These are phyloP conservation scores for Furcasterigmium sp. DNA, from an alignment of 2,329 filamentous ascomycete genomes.

Conservation along the genomic window DNA sequence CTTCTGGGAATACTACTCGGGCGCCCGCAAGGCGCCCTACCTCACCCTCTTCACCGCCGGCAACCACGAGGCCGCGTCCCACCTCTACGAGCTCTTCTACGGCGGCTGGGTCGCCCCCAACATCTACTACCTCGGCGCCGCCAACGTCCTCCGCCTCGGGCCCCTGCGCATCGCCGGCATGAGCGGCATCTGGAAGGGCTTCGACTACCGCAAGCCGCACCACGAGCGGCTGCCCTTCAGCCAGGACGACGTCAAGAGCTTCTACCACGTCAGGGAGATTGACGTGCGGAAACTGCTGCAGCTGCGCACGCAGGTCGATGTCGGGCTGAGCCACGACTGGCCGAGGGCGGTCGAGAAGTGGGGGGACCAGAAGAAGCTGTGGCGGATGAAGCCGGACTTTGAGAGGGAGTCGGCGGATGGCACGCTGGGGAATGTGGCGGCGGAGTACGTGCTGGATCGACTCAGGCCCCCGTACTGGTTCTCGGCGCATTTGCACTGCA, in stretches of 20 bases:
- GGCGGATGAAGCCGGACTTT: constrained; percentile 69
- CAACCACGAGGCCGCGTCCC: constrained; percentile 90
- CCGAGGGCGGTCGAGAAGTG: constrained; percentile 75
- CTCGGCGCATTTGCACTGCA: constrained; percentile 86
- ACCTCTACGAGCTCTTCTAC: constrained; percentile 90
- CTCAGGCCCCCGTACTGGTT: constrained; percentile 87
- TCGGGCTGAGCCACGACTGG: constrained; percentile 96
- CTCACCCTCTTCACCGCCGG: constrained; percentile 89
- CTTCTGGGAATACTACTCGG: constrained; percentile 92
- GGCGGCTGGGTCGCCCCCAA: constrained; percentile 96
- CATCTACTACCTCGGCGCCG: constrained; percentile 94
- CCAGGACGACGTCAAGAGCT: constrained; percentile 66
- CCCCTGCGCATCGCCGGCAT: constrained; percentile 83
- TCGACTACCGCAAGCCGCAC: constrained; percentile 80
- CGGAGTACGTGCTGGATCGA: constrained; percentile 73
- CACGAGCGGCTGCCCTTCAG: constrained; percentile 83
- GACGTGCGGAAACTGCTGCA: constrained; percentile 88
- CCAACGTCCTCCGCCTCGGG: constrained; percentile 80
- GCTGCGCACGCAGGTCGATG: constrained; percentile 79
- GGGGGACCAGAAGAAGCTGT: constrained; percentile 66
- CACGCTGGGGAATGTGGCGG: constrained; percentile 73
- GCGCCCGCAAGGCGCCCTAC: constrained; percentile 70
- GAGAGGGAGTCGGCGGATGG: constrained; percentile 70
- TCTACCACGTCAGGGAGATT: constrained; percentile 86
- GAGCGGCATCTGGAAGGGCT: constrained; percentile 92